Evolutionary conservation across 2,329 filamentous ascomycete species (phyloP).

Genomic region (Botrytis cinerea): DNA sequence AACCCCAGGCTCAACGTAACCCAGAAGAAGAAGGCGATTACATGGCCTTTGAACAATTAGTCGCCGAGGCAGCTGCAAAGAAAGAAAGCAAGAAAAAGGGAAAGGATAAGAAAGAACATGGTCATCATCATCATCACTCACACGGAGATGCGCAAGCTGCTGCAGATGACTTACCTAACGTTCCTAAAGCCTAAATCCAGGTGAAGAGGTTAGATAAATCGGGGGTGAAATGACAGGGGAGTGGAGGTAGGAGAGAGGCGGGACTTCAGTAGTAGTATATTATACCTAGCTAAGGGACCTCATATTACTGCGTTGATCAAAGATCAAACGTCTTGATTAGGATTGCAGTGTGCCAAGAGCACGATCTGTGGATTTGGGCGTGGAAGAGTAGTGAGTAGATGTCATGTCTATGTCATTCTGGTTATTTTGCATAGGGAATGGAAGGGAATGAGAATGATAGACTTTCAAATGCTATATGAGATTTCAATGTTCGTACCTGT

Average conservation of each 20-base stretch:
- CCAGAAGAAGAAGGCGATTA: conserved; percentile 98
- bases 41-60: conserved; percentile 97
- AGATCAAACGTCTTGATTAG: background rate
- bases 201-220: background rate
- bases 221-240: background rate
- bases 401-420: conserved; percentile 1
- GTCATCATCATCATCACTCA: conserved; percentile 43
- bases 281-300: background rate
- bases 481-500: background rate
- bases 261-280: background rate
- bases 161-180: conserved; percentile 46
- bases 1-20: conserved; percentile 73
- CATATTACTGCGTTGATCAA: background rate
- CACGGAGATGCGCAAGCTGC: conserved; percentile 36
- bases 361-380: background rate
- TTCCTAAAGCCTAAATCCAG: conserved; percentile 38
- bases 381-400: background rate
- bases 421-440: conserved; percentile 4
- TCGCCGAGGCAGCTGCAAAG: conserved; percentile 94
- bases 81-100: conserved; percentile 78
- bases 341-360: background rate
- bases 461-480: background rate
- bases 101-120: conserved; percentile 50
- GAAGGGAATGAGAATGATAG: background rate
- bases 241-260: no score